These are phyloP conservation scores for Globisporangium radiosum DNA, from an alignment of 352 stramenopile genomes.

Conservation along the genomic window DNA sequence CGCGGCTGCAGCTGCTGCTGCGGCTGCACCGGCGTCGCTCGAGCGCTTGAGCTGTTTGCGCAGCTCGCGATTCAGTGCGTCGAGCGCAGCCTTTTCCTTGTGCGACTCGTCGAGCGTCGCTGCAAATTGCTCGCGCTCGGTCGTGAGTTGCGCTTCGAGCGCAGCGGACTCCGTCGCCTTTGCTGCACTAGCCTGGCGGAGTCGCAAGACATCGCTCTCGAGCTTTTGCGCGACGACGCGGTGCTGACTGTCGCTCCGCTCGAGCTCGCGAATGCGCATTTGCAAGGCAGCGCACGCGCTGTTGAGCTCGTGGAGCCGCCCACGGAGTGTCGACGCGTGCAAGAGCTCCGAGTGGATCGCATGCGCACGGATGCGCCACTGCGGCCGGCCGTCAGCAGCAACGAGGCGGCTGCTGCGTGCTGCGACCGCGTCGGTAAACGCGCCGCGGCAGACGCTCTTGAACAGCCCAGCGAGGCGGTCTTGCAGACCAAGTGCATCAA, in stretches of 20 bases:
- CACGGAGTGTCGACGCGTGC: slow-evolving; percentile 51
- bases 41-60: slow-evolving; percentile 75
- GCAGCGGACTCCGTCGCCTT: slow-evolving; percentile 34
- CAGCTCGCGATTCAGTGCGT: slow-evolving; percentile 64
- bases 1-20: slow-evolving; percentile 15
- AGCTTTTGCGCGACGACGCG: slow-evolving; percentile 77
- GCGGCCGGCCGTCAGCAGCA: slow-evolving; percentile 28
- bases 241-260: slow-evolving; percentile 66
- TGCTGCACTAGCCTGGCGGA: slow-evolving; percentile 32
- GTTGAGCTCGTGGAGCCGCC: slow-evolving; percentile 52
- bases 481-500: slow-evolving; percentile 59
- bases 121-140: slow-evolving; percentile 73
- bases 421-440: slow-evolving; percentile 68
- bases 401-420: slow-evolving; percentile 18
- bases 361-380: slow-evolving; percentile 72
- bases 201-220: slow-evolving; percentile 59
- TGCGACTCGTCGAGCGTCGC: slow-evolving; percentile 69
- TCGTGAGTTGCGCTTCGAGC: slow-evolving; percentile 50
- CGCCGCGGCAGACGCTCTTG: slow-evolving; percentile 71
- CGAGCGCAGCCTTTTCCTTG: slow-evolving; percentile 72
- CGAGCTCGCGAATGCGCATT: slow-evolving; percentile 62
- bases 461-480: slow-evolving; percentile 48
- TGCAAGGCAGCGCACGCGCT: slow-evolving; percentile 63
- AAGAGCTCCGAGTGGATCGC: slow-evolving; percentile 64
- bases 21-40: slow-evolving; percentile 27